Percentiles rank a stretch among this genome's conserved stretches.
These are phyloP conservation scores for Cercophora newfieldiana DNA, from an alignment of 495 filamentous ascomycete species.

Conservation along the genomic window DNA sequence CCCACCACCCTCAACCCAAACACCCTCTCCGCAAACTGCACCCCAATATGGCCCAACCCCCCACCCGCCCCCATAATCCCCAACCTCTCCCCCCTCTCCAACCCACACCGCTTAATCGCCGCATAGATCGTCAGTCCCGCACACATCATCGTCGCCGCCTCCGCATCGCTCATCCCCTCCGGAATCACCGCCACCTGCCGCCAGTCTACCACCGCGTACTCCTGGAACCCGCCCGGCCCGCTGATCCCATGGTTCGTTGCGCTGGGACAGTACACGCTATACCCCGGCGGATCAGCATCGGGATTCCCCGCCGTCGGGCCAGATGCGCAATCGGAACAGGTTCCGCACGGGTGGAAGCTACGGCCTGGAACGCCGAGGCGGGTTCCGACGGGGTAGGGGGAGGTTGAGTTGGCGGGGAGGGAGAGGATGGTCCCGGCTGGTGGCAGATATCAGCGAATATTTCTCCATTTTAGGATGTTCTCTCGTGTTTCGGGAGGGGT, in stretches of 20 bases:
- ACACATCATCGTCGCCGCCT: constrained; percentile 54
- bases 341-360: constrained; percentile 40
- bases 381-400: constrained; percentile 25
- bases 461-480: too few relatives aligned
- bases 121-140: constrained; percentile 57
- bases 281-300: constrained; percentile 35
- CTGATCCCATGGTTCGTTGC: constrained; percentile 26
- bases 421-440: constrained; percentile 27
- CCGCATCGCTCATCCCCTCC: constrained; percentile 33
- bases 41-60: constrained; percentile 57
- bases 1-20: constrained; percentile 53
- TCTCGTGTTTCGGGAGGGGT: too few relatives aligned
- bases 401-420: constrained; percentile 10
- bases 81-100: constrained; percentile 45
- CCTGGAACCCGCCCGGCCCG: constrained; percentile 26
- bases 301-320: constrained; percentile 16
- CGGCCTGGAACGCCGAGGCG: constrained; percentile 41
- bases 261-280: constrained; percentile 35
- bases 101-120: constrained; percentile 43
- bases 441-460: too few relatives aligned
- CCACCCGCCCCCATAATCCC: constrained; percentile 54
- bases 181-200: constrained; percentile 36
- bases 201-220: constrained; percentile 29
- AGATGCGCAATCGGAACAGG: constrained; percentile 39
- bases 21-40: constrained; percentile 56